Evolutionary conservation across 495 filamentous ascomycete species (phyloP), one percentile per base, ranked within the genome.

Genomic region (Lophium mytilinum): DNA sequence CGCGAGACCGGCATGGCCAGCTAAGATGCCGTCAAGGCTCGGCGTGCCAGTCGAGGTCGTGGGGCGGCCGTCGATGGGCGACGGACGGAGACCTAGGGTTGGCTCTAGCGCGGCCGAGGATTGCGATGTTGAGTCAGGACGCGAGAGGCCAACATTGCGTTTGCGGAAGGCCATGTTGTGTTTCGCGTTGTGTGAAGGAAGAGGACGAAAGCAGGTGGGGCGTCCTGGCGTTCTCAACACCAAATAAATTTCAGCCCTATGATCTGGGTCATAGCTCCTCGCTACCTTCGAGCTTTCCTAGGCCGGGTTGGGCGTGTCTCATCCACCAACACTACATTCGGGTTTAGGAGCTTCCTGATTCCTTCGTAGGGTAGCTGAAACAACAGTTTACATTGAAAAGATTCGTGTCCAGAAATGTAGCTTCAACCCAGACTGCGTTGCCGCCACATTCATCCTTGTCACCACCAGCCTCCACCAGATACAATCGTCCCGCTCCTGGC

Each of bases 11-110:
- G 84, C 80, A 74, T 97, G 90, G 0, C 91, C 89, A 19, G 88
- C 89, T 1, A 98, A 78, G 11, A 96, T 78, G 50, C 80, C 81
- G 65, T 98, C 93, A 36, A 98, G 78, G 36, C 89, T 90, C 4
- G 81, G 76, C 0, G 89, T 87, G 8, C 93, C 93, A 0, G 93
- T 96, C 3, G 93, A 97, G 10, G 89, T 97, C 14, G 89, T 94
- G 30, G 82, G 80, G 36, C 90, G 83, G 57, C 91, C 90, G 70
- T 96, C 90, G 17, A 94, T 73, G 50, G 90, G 89, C 9, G 94
- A 97, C 9, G 92, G 90, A 34, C 92, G 84, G 15, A 90, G 75
- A 18, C 93, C 92, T 9, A 34, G 37, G 19, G 46, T 39, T 19
- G 39, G 37, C n/a, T 48, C 24, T 34, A 15, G 24, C 24, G 39